A percentile compares a stretch with the other conserved stretches of the same genome.
Conservation (phyloP, 1,284 basidiomycete species). For the Boletus semigastroideus region DNA sequence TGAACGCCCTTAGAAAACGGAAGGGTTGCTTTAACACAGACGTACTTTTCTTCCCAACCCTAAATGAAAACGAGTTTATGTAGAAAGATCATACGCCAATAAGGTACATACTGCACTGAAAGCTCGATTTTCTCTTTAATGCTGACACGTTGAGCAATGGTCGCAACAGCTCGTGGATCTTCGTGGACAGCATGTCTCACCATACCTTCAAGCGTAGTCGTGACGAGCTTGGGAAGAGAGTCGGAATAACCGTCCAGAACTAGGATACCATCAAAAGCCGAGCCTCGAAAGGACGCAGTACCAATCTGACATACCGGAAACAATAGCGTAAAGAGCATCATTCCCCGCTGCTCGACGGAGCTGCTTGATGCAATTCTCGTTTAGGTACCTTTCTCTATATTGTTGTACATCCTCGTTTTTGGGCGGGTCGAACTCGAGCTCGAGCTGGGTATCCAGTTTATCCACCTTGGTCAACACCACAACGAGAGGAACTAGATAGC, state of each 20-base stretch:
- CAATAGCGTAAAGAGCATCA: neutral
- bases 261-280: neutral
- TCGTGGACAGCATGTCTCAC: conserved; percentile 1
- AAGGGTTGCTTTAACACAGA: neutral
- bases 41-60: conserved; percentile 28
- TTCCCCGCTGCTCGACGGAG: neutral
- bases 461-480: conserved; percentile 20
- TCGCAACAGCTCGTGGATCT: conserved; percentile 1
- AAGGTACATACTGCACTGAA: conserved; percentile 14
- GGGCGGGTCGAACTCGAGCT: neutral
- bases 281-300: neutral
- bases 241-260: conserved; percentile 1
- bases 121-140: conserved; percentile 17
- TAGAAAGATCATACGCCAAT: no score
- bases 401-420: neutral
- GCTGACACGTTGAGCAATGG: conserved; percentile 21
- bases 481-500: conserved; percentile 13
- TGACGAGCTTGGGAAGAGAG: conserved; percentile 2
- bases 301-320: conserved; percentile 12
- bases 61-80: neutral
- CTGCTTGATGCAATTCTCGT: conserved; percentile 4
- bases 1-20: neutral
- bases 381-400: neutral
- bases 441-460: conserved; percentile 2
- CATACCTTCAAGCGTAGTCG: conserved; percentile 9